Evolutionary conservation across 768 basidiomycete genomes (phyloP).

Genomic region (Lactarius sanguifluus): DNA sequence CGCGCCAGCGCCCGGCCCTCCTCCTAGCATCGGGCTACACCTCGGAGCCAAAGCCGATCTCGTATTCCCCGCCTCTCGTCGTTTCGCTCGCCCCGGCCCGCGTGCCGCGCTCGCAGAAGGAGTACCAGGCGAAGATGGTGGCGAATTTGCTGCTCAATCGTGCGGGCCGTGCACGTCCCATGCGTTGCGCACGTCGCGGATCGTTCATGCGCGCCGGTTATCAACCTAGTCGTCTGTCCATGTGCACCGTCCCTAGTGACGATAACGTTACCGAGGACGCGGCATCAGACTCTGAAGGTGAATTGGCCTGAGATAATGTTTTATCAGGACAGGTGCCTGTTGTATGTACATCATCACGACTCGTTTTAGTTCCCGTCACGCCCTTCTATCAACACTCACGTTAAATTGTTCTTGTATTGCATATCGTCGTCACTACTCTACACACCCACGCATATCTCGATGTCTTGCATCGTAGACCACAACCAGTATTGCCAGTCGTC

Average conservation of each 20-base stretch:
- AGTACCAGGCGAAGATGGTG: constrained; percentile 28
- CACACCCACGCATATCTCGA: constrained; percentile 5
- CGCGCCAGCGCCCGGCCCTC: constrained; percentile 18
- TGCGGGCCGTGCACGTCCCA: constrained; percentile 22
- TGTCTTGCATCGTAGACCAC: constrained; percentile 15
- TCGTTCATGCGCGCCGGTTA: constrained; percentile 21
- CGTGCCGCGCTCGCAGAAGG: constrained; percentile 23
- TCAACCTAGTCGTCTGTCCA: constrained; percentile 26
- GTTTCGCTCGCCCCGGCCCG: constrained; percentile 20
- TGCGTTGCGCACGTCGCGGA: constrained; percentile 24
- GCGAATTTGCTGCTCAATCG: constrained; percentile 29
- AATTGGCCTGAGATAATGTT: constrained; percentile 8
- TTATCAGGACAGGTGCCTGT: constrained; percentile 25
- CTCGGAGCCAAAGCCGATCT: not conserved
- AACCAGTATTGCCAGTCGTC: not conserved
- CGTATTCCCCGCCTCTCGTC: constrained; percentile 14
- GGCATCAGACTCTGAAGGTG: not conserved
- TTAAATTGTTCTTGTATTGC: constrained; percentile 22
- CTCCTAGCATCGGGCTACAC: constrained; percentile 21
- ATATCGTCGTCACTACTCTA: constrained; percentile 18
- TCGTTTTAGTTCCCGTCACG: constrained; percentile 14
- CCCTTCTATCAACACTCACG: constrained; percentile 8
- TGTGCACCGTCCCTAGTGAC: constrained; percentile 11
- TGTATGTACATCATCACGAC: constrained; percentile 24
- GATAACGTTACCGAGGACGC: not conserved